These are phyloP conservation scores for Gossypium aridum DNA, from an alignment of 441 rosid species.

Conservation along the genomic window DNA sequence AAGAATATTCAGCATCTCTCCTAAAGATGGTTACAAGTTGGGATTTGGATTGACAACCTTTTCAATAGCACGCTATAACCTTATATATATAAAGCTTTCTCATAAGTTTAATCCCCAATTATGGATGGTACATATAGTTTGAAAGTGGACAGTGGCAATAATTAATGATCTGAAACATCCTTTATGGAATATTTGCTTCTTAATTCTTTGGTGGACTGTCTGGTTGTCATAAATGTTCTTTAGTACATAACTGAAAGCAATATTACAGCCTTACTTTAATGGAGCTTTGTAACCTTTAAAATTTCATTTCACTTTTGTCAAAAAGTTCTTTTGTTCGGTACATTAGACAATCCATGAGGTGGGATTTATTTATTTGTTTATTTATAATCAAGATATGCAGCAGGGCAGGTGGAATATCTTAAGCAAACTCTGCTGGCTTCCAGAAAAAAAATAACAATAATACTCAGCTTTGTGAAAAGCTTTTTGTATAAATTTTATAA, in stretches of 20 bases:
- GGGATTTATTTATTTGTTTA: background rate
- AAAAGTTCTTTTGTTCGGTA: background rate
- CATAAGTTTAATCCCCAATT: background rate
- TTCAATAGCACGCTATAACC: background rate
- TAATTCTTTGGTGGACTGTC: background rate
- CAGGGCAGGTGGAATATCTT: background rate
- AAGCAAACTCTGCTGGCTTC: background rate
- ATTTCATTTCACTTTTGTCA: background rate
- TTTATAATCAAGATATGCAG: background rate
- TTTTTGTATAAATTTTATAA: no score
- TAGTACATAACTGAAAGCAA: background rate
- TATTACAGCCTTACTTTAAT: background rate
- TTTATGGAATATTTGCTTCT: background rate
- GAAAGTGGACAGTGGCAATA: background rate
- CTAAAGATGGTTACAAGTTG: background rate
- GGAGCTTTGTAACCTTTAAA: background rate
- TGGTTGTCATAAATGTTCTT: background rate
- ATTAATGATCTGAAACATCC: background rate
- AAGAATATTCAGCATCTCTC: background rate
- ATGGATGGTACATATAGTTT: background rate
- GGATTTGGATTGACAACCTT: background rate
- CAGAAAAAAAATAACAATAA: background rate
- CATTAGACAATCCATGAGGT: no score
- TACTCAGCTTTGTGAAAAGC: background rate
- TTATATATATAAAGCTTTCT: background rate